Conservation (phyloP, 2,329 filamentous ascomycete genomes). For the Hirsutella thompsonii region DNA sequence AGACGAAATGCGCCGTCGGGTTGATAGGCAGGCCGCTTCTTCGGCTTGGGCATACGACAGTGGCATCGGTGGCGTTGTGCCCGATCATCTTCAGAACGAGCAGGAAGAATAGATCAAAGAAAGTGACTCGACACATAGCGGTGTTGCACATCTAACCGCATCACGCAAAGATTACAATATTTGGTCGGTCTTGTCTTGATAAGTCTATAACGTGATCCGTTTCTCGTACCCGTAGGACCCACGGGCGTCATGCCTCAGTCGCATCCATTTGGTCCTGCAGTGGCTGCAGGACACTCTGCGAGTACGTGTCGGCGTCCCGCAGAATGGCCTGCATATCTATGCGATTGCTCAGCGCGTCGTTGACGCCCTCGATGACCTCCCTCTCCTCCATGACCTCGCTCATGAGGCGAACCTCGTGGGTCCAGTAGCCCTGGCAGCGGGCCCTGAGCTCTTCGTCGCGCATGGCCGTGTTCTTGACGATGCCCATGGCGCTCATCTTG, state of each 20-base stretch:
- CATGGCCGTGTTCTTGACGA: conserved; percentile 68
- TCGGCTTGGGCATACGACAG: no score
- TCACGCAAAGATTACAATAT: no score
- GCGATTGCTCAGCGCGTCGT: conserved; percentile 50
- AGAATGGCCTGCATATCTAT: conserved; percentile 50
- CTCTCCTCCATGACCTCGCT: conserved; percentile 65
- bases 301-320: conserved; percentile 51
- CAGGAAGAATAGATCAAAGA: no score
- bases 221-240: no score
- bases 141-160: no score
- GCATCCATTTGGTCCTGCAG: conserved; percentile 11
- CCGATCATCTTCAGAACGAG: no score
- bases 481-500: conserved; percentile 58
- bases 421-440: conserved; percentile 64
- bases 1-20: no score
- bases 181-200: no score
- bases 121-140: no score
- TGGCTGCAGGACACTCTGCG: conserved; percentile 27
- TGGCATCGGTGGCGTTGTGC: no score
- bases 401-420: conserved; percentile 60
- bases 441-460: conserved; percentile 59
- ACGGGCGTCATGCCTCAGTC: background rate
- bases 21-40: no score
- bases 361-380: conserved; percentile 59
- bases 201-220: no score